Conservation (phyloP, 345 rosid genomes). For the Eucalyptus cladocalyx region DNA sequence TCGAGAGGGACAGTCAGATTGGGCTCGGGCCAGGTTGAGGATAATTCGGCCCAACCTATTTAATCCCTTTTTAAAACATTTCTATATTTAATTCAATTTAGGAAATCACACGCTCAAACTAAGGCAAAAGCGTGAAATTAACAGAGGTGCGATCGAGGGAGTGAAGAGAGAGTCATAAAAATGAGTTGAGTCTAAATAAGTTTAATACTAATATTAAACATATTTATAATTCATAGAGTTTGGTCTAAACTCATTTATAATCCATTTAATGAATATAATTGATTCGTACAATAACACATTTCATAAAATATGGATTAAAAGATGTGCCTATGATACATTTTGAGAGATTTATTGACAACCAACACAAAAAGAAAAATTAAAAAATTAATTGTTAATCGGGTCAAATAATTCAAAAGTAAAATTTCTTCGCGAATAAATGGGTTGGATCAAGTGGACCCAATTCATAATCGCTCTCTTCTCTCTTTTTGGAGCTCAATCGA, state of each 20-base stretch:
- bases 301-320: too few relatives aligned
- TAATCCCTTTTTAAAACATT: too few relatives aligned
- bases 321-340: too few relatives aligned
- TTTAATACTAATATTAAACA: rapidly evolving
- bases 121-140: rapidly evolving
- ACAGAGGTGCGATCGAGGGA: rapidly evolving
- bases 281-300: rapidly evolving
- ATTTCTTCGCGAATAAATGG: rapidly evolving
- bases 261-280: too few relatives aligned
- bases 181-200: rapidly evolving
- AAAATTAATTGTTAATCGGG: rapidly evolving
- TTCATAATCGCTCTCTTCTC: too few relatives aligned
- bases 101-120: too few relatives aligned
- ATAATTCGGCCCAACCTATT: too few relatives aligned
- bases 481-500: too few relatives aligned
- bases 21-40: background rate
- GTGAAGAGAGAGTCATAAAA: rapidly evolving
- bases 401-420: rapidly evolving
- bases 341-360: rapidly evolving
- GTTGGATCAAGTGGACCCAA: rapidly evolving
- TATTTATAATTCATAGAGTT: rapidly evolving
- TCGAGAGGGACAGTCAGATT: background rate
- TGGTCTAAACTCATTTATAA: too few relatives aligned
- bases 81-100: too few relatives aligned
- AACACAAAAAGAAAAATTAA: rapidly evolving